These are phyloP conservation scores for Thielaviopsis musarum DNA, from an alignment of 2,329 filamentous ascomycete genomes.

Conservation along the genomic window DNA sequence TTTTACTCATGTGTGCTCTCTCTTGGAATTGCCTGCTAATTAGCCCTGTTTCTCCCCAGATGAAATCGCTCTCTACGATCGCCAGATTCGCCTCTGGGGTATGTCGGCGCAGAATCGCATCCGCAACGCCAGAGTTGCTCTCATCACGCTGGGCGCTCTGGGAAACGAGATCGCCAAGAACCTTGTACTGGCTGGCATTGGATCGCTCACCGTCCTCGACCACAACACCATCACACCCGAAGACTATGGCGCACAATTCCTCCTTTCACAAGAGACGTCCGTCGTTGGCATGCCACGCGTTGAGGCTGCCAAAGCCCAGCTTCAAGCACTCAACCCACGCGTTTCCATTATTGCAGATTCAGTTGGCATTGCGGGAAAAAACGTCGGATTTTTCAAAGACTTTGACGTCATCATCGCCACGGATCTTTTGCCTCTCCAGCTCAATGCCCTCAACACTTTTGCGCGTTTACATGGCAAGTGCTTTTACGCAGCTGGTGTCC, in stretches of 20 bases:
- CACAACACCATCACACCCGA: constrained; percentile 56
- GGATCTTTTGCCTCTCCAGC: constrained; percentile 58
- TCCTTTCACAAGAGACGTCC: constrained; percentile 48
- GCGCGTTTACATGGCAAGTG: constrained; percentile 54
- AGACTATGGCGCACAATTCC: constrained; percentile 71
- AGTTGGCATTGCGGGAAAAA: constrained; percentile 48
- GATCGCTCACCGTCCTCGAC: constrained; percentile 78
- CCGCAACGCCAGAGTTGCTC: constrained; percentile 72
- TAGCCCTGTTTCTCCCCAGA: constrained; percentile 32
- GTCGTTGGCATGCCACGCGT: constrained; percentile 72
- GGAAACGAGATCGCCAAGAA: constrained; percentile 96
- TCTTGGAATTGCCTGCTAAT: background rate
- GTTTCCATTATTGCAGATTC: constrained; percentile 60
- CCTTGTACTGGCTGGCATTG: constrained; percentile 82
- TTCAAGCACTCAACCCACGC: constrained; percentile 78
- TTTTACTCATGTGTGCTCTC: background rate
- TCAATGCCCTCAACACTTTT: constrained; percentile 70
- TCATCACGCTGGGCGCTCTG: constrained; percentile 74
- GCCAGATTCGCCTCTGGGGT: constrained; percentile 94
- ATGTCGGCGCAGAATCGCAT: constrained; percentile 90
- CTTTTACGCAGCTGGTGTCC: constrained; percentile 76
- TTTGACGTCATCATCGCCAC: constrained; percentile 86
- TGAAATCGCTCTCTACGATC: constrained; percentile 92
- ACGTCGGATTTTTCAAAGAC: constrained; percentile 54
- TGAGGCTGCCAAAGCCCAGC: constrained; percentile 56